These are phyloP conservation scores for Sporisorium reilianum DNA, from an alignment of 1,284 basidiomycete genomes.

Conservation along the genomic window DNA sequence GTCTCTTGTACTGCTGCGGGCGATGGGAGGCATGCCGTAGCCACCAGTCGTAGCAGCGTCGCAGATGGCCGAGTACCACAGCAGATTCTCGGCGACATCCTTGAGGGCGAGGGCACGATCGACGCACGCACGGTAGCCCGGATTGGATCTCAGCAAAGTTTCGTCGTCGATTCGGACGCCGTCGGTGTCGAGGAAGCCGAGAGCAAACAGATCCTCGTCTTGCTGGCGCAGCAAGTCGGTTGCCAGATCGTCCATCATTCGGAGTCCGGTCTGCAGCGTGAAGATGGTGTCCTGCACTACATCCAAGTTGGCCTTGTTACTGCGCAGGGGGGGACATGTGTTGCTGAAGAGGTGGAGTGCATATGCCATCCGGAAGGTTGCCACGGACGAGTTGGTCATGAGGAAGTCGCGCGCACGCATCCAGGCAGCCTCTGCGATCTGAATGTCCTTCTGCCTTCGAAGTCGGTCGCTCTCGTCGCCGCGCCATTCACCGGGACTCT, in stretches of 20 bases:
- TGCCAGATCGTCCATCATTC: slow-evolving; percentile 49
- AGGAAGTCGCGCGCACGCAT: slow-evolving; percentile 41
- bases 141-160: slow-evolving; percentile 21
- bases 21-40: slow-evolving; percentile 32
- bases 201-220: slow-evolving; percentile 33
- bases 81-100: slow-evolving; percentile 37
- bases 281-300: slow-evolving; percentile 32
- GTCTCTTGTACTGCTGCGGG: slow-evolving; percentile 31
- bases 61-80: slow-evolving; percentile 49
- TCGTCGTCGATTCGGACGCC: slow-evolving; percentile 28
- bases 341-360: slow-evolving; percentile 45
- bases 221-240: slow-evolving; percentile 44
- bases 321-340: slow-evolving; percentile 42
- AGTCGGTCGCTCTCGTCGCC: slow-evolving; percentile 19
- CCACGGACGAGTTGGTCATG: slow-evolving; percentile 38
- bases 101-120: slow-evolving; percentile 38
- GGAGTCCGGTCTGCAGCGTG: slow-evolving; percentile 36
- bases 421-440: slow-evolving; percentile 48
- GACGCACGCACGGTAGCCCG: slow-evolving; percentile 25
- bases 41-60: slow-evolving; percentile 34
- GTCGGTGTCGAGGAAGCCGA: slow-evolving; percentile 39
- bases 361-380: slow-evolving; percentile 48
- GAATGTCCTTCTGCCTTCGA: slow-evolving; percentile 33
- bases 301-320: slow-evolving; percentile 13
- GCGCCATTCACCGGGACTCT: slow-evolving; percentile 31